Percentiles rank a stretch among this genome's conserved stretches.
phyloP scores from a whole-genome alignment of 2,329 filamentous ascomycete species.

The Septoria linicola region DNA sequence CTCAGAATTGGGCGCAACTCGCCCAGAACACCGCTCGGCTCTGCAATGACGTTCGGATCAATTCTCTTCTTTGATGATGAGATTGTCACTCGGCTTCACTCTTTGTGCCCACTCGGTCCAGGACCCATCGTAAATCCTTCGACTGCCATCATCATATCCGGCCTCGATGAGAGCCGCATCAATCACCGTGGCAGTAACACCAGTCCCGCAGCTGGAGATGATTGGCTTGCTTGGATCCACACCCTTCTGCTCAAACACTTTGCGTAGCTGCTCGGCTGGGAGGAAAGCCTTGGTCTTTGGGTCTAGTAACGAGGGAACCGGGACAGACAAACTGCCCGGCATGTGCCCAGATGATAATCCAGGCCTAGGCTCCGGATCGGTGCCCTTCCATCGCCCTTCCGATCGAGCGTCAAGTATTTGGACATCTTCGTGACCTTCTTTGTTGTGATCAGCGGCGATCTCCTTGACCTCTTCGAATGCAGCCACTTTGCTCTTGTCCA shows the following conservation, averaged over 20 bases:
- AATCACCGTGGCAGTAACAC: constrained; percentile 87
- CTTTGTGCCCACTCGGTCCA: constrained; percentile 67
- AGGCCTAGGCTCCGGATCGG: constrained; percentile 79
- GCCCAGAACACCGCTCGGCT: no score
- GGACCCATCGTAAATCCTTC: constrained; percentile 85
- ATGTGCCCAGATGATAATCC: constrained; percentile 86
- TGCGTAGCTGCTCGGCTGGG: constrained; percentile 66
- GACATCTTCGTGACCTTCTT: constrained; percentile 77
- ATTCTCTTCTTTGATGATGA: constrained; percentile 35
- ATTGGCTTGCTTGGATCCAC: constrained; percentile 78
- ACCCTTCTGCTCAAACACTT: constrained; percentile 76
- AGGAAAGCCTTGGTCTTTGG: constrained; percentile 78
- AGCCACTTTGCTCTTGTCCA: constrained; percentile 64
- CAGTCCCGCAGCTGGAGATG: constrained; percentile 86
- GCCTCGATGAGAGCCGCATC: constrained; percentile 83
- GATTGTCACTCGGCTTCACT: constrained; percentile 35
- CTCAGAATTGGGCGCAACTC: no score
- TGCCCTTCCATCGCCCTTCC: constrained; percentile 75
- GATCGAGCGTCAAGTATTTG: constrained; percentile 89
- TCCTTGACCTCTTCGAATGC: constrained; percentile 80
- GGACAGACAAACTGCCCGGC: constrained; percentile 80
- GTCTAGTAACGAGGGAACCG: constrained; percentile 77
- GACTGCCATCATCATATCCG: constrained; percentile 65
- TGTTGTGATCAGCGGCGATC: constrained; percentile 71
- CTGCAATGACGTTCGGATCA: neutral